These are phyloP conservation scores for Diversispora eburnea DNA, from an alignment of 192 early-diverging fungal genomes.

Conservation along the genomic window DNA sequence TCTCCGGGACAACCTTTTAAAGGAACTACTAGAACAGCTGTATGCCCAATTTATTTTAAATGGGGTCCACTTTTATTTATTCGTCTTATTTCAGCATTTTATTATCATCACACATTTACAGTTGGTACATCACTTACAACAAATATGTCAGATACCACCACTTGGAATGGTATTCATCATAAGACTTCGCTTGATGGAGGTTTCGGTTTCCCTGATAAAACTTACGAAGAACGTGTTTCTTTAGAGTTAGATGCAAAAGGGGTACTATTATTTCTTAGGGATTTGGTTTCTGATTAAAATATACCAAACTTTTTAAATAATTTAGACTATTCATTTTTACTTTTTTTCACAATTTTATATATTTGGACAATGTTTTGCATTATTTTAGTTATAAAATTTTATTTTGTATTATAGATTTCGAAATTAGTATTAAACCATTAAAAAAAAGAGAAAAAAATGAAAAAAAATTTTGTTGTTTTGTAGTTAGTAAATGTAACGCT, in stretches of 20 bases:
- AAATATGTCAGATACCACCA: conserved; percentile 27
- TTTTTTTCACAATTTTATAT: not conserved
- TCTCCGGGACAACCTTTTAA: conserved; percentile 4
- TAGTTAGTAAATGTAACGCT: too few species aligned
- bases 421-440: too few species aligned
- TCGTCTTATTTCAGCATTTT: conserved; percentile 33
- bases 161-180: conserved; percentile 42
- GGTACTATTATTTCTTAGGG: conserved; percentile 10
- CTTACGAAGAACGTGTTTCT: conserved; percentile 31
- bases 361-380: too few species aligned
- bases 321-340: not conserved
- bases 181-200: conserved; percentile 32
- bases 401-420: too few species aligned
- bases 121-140: conserved; percentile 36
- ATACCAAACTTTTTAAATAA: too few species aligned
- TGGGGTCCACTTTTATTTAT: conserved; percentile 41
- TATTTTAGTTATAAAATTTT: too few species aligned
- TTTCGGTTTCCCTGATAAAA: conserved; percentile 38
- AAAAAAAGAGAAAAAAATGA: too few species aligned
- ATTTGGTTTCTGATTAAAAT: not conserved
- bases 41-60: conserved; percentile 34
- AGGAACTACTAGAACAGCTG: conserved; percentile 29
- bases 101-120: conserved; percentile 39
- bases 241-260: conserved; percentile 16
- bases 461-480: too few species aligned